Evolutionary conservation across 2,329 filamentous ascomycete genomes (phyloP), one percentile per base, ranked within the genome.

Genomic region (Colletotrichum simmondsii): DNA sequence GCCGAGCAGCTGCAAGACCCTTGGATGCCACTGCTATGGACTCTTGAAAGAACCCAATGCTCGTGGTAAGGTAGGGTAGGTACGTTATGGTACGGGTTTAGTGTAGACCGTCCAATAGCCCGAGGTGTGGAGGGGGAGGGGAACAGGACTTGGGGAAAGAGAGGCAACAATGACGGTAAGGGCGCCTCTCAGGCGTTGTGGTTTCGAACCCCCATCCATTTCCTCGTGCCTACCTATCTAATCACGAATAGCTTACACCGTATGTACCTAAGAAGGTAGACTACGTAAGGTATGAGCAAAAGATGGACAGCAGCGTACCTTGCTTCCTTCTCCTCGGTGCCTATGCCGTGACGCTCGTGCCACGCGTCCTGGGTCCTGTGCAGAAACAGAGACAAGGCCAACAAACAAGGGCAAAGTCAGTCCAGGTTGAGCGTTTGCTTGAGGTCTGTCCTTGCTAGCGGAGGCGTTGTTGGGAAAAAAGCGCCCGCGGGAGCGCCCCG

Each of bases 291-390:
- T 35, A 12, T 35, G 11, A 35, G 32, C 32, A 11, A 35, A 11
- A 35, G 32, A 35, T 12, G 32, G 37, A 26, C n/a, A 24, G 35
- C 19, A 24, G 52, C 52, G n/a, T 32, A 14, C 46, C 22, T 30
- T 35, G n/a, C 22, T 22, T 46, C 49, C 19, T 35, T 60, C 26
- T 22, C 28, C 22, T 62, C 53, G 53, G 10, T 53, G 30, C 26
- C 22, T 14, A 65, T 32, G 62, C 49, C 30, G 30, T 53, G 59
- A 54, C 65, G 69, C 65, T 59, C 58, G 64, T 68, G 58, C 65
- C 58, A 68, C 58, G 58, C 69, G 69, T 68, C 52, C 69, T 35
- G 24, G 37, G 69, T 68, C 37, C 65, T 35, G 24, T 37, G 24
- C 53, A 68, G 24, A 49, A 10, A 30, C 24, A 46, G 19, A 54